Evolutionary conservation across 2,329 filamentous ascomycete species (phyloP), one percentile per base, ranked within the genome.

Genomic region (Fusarium citri): DNA sequence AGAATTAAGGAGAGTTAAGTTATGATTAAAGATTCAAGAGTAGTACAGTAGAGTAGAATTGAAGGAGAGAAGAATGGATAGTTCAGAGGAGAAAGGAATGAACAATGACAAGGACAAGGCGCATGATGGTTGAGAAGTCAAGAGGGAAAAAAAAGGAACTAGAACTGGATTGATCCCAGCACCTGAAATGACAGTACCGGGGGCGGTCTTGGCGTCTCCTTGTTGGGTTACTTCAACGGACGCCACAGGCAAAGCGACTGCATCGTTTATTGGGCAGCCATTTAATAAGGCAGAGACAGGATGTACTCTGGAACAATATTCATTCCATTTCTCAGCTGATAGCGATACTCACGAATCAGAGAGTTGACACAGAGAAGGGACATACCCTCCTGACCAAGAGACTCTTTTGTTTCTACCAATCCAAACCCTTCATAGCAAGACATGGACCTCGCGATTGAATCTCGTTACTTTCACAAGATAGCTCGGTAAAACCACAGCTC

Each of bases 161-260:
- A 15, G 43, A 64, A 60, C 68, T 51, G 37, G 41, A 65, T 65
- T 53, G 28, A 64, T 54, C 54, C 64, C 55, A 61, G 67, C 16
- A 61, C 55, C 48, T 69, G 59, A 71, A 71, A 71, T 71, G 68
- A 71, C 59, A 49, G 64, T 56, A 43, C 68, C 20, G 55, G 68
- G 68, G 68, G 64, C 45, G 55, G 55, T 43, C 68, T 71, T 69
- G 68, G 64, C 68, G 64, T 53, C 49, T 6, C 67, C 68, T 61
- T 71, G 55, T 68, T 71, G 55, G 53, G 68, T 47, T 56, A 51
- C 41, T 67, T 68, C 34, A 54, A 58, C 50, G 64, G 46, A 47
- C 68, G 68, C 68, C 68, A 71, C 68, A 46, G 34, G 25, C 18
- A 53, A 59, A 68, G 25, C 64, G 48, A 50, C 55, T 23, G 42